Base-by-base conservation (phyloP, 2,329 filamentous ascomycete genomes). In the Hymenoscyphus salicellus region DNA sequence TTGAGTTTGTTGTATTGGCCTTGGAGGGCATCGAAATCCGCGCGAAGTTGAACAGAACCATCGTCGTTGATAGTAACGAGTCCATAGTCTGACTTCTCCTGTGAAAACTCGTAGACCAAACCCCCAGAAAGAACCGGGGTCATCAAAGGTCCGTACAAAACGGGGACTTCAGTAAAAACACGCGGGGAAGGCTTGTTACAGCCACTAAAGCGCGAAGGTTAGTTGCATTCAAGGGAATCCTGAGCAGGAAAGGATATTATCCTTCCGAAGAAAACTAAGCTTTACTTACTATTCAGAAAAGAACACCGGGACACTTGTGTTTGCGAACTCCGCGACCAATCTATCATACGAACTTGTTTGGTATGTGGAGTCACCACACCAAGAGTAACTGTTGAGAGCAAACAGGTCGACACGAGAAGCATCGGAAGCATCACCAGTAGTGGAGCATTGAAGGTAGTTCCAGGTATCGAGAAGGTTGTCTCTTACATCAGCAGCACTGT, bases 401-500 rank as follows among this genome's bases (percentile, higher is more conserved):
- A 93, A 93, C 72, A 93, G 81, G 72, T 94, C 91, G 63, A 84
- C 86, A 33, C 85, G 84, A 69, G 88, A 90, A 75, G 84, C 81
- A 74, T 89, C 83, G 61, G 81, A 75, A n/a, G 77, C 73, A 55
- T 86, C 81, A 59, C 79, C 82, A 16, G 83, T 77, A 43, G 82
- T 80, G 55, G 83, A 79, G 78, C 90, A 93, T 75, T 89, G 79
- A 16, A 93, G 82, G 79, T 91, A 93, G 75, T 89, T 86, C 85
- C 84, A 93, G 62, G 85, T 89, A 72, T 93, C 91, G 74, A 88
- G 82, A 28, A 93, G 84, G 55, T 91, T 86, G 1, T 84, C 79
- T 66, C 90, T 88, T 55, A 94, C 91, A 75, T 93, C 90, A 58
- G 90, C 90, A 65, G 90, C 90, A 6, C 89, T 92, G 82, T 93